These are phyloP conservation scores for Ophiostoma ips DNA, from an alignment of 2,329 filamentous ascomycete genomes.

Conservation along the genomic window DNA sequence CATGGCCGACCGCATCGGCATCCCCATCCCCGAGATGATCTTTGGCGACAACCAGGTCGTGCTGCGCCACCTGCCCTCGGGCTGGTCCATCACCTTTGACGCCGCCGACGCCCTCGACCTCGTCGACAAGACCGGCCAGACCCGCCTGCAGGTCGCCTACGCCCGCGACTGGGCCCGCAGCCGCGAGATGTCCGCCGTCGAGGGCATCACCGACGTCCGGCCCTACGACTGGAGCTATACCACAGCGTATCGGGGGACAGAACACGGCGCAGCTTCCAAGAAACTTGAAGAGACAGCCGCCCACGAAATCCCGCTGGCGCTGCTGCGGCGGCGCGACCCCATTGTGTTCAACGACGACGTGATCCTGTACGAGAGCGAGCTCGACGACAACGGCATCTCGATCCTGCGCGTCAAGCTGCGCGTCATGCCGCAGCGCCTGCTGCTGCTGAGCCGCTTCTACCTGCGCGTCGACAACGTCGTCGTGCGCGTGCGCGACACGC, in stretches of 20 bases:
- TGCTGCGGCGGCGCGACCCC: slow-evolving; percentile 78
- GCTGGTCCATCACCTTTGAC: slow-evolving; percentile 70
- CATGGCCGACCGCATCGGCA: slow-evolving; percentile 64
- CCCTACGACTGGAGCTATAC: slow-evolving; percentile 98
- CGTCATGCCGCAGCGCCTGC: slow-evolving; percentile 79
- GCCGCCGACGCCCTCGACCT: slow-evolving; percentile 76
- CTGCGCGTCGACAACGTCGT: slow-evolving; percentile 87
- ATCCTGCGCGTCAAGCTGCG: slow-evolving; percentile 81
- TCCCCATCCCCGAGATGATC: slow-evolving; percentile 95
- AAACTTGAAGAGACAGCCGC: neutral
- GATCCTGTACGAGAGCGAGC: slow-evolving; percentile 89
- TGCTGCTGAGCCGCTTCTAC: slow-evolving; percentile 77
- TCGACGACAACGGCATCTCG: slow-evolving; percentile 93
- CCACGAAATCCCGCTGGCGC: slow-evolving; percentile 58
- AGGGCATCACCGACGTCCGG: slow-evolving; percentile 84
- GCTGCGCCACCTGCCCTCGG: slow-evolving; percentile 57
- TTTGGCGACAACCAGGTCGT: slow-evolving; percentile 86
- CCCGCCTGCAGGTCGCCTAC: slow-evolving; percentile 89
- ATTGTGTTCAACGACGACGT: slow-evolving; percentile 97
- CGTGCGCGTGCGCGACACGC: slow-evolving; percentile 74
- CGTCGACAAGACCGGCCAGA: slow-evolving; percentile 84
- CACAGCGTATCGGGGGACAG: slow-evolving; percentile 68
- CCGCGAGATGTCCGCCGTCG: slow-evolving; percentile 62
- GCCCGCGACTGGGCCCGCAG: slow-evolving; percentile 67
- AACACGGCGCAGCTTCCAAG: slow-evolving; percentile 9